Base-by-base conservation (phyloP, 1,284 basidiomycete species). In the Austroboletus rostrupii region DNA sequence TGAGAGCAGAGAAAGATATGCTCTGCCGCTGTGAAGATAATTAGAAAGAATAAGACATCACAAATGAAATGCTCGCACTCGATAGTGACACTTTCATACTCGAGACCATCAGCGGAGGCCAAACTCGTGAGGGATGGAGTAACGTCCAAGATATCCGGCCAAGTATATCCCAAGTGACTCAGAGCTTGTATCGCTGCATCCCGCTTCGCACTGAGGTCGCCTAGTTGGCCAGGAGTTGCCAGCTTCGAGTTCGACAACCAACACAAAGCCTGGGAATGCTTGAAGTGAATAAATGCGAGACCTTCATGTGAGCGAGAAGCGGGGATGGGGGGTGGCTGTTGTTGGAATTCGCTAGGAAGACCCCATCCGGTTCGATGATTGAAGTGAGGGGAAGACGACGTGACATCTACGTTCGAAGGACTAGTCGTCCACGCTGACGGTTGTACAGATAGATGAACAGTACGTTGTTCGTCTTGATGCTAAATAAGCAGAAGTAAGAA, bases 391-490 rank as follows among this genome's bases (percentile, higher is more conserved):
- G 50, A 53, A 40, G 57, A 32, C 36, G 56, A 23, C 41, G 51
- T 29, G 39, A 49, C 40, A 45, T 47, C 44, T 37, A 56, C 52
- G 59, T 62, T 49, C 62, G 81, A 72, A 35, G 83, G 81, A 11
- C 68, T 56, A 16, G 74, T 69, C 40, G 75, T 72, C 87, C 88
- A 90, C 45, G 84, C 83, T 28, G 83, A 83, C 19, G 86, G 83
- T 60, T 84, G 82, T 14, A 90, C 87, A 12, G 86, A 81, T 26
- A 90, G 73, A 66, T 89, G 88, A 26, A 90, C 70, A 50, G 83
- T 74, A 43, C 77, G 78, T 40, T 78, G 73, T 45, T 83, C 82
- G 48, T 78, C 75, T 28, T 70, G 68, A 45, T 70, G 70, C 87
- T 88, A 57, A 21, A 54, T 32, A 32, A 41, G 41, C 5, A 43